A percentile compares a stretch with the other conserved stretches of the same genome.
Evolutionary conservation across 768 basidiomycete species (phyloP).

Genomic region (Rubroboletus satanas): DNA sequence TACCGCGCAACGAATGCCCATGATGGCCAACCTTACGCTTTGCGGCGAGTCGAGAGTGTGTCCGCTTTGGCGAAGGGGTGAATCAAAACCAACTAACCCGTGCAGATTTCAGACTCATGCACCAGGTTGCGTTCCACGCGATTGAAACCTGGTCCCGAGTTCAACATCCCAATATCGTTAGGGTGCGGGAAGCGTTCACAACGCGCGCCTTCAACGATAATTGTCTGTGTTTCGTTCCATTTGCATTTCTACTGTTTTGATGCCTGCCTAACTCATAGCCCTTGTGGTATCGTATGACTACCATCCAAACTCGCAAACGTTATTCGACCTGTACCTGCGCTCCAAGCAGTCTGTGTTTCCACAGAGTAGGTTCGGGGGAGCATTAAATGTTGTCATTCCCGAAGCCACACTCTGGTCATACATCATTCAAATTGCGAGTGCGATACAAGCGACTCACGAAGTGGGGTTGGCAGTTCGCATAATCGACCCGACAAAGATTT

Average conservation of each 20-base stretch:
- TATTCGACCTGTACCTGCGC: conserved; percentile 75
- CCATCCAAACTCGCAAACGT: conserved; percentile 77
- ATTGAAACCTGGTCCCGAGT: conserved; percentile 87
- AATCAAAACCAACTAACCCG: conserved; percentile 1
- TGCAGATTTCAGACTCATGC: conserved; percentile 77
- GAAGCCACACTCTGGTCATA: conserved; percentile 92
- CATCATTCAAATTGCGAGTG: conserved; percentile 83
- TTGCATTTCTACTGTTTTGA: conserved; percentile 7
- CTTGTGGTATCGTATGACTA: conserved; percentile 90
- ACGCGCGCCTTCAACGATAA: conserved; percentile 89
- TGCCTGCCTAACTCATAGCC: conserved; percentile 43
- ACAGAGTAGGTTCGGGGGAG: conserved; percentile 36
- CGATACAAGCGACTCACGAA: conserved; percentile 83
- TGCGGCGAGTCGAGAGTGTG: conserved; percentile 86
- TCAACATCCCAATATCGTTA: conserved; percentile 80
- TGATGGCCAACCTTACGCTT: conserved; percentile 73
- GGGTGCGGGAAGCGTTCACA: conserved; percentile 90
- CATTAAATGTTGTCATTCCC: conserved; percentile 39
- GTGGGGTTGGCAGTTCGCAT: conserved; percentile 74
- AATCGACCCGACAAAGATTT: conserved; percentile 82
- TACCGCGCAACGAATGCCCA: conserved; percentile 76
- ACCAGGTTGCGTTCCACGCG: conserved; percentile 74
- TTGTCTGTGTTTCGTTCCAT: conserved; percentile 49
- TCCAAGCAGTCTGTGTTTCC: conserved; percentile 41
- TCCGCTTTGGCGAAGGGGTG: neutral